These are phyloP conservation scores for Senecio squalidus DNA, from an alignment of 140 eudicot species.

Conservation along the genomic window DNA sequence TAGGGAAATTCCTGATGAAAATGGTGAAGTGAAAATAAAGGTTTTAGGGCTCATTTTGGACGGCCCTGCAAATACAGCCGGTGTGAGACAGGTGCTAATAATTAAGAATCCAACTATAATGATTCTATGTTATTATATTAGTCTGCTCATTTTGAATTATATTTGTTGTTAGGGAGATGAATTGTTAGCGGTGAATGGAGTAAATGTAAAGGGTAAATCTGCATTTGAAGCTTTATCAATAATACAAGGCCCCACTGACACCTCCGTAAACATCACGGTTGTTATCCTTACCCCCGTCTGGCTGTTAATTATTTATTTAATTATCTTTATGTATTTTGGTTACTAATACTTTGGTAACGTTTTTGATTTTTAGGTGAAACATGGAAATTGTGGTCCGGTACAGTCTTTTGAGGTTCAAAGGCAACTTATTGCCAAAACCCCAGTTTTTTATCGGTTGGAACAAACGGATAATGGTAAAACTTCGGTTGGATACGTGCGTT, in stretches of 20 bases:
- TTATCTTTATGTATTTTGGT: background rate
- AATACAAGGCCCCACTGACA: constrained; percentile 87
- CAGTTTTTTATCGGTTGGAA: constrained; percentile 81
- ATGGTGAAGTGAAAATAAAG: constrained; percentile 65
- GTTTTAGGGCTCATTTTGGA: constrained; percentile 89
- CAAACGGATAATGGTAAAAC: constrained; percentile 52
- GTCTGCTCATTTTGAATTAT: background rate
- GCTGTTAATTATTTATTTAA: background rate
- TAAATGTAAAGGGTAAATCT: constrained; percentile 74
- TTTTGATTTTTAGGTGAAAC: constrained; percentile 56
- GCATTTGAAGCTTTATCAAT: constrained; percentile 88
- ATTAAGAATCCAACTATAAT: background rate
- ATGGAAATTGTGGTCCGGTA: constrained; percentile 87
- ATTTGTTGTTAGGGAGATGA: constrained; percentile 68
- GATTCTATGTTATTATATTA: background rate
- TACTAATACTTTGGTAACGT: background rate
- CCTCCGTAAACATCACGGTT: constrained; percentile 78
- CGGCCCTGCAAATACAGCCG: constrained; percentile 93
- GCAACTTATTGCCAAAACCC: constrained; percentile 87
- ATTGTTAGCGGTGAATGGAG: constrained; percentile 69
- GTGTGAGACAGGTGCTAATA: constrained; percentile 71
- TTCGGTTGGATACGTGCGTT: constrained; percentile 82
- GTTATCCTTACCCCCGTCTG: background rate
- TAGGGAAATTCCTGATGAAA: constrained; percentile 76
- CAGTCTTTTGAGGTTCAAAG: constrained; percentile 62